Percentiles rank a stretch among this genome's conserved stretches.
Evolutionary conservation across 2,329 filamentous ascomycete species (phyloP).

Genomic region (Mariannaea sp.): DNA sequence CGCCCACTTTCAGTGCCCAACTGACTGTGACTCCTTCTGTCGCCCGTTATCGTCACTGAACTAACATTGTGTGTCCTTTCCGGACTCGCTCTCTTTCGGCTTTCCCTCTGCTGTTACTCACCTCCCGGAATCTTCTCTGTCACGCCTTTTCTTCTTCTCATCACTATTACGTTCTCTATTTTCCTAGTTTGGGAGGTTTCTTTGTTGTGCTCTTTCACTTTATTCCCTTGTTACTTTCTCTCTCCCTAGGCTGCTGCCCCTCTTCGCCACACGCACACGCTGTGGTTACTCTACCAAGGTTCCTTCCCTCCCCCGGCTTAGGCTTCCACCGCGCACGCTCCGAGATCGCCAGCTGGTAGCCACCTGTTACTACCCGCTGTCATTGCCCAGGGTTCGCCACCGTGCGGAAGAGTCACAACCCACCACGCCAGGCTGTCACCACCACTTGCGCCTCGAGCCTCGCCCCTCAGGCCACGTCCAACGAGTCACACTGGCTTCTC

Average conservation of each 20-base stretch:
- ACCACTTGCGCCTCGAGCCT: slow-evolving; percentile 38
- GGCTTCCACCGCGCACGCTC: slow-evolving; percentile 40
- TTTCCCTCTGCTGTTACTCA: slow-evolving; percentile 34
- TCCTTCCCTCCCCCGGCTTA: slow-evolving; percentile 33
- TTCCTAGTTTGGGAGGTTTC: slow-evolving; percentile 15
- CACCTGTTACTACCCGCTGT: slow-evolving; percentile 39
- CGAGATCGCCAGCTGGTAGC: slow-evolving; percentile 46
- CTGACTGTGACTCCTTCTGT: slow-evolving; percentile 31
- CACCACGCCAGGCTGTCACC: slow-evolving; percentile 37
- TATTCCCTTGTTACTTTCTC: slow-evolving; percentile 20
- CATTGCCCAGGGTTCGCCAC: slow-evolving; percentile 43
- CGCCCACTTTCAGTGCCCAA: slow-evolving; percentile 18
- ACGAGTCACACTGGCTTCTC: slow-evolving; percentile 42
- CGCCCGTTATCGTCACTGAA: slow-evolving; percentile 29
- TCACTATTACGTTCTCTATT: slow-evolving; percentile 17
- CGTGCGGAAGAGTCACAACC: slow-evolving; percentile 47
- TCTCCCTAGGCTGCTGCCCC: slow-evolving; percentile 32
- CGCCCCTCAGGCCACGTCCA: slow-evolving; percentile 42
- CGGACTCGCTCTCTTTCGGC: slow-evolving; percentile 34
- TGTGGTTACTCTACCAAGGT: slow-evolving; percentile 32
- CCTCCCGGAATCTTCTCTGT: slow-evolving; percentile 14
- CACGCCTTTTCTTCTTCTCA: slow-evolving; percentile 9
- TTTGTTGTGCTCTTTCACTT: slow-evolving; percentile 14
- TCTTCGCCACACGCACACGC: slow-evolving; percentile 38
- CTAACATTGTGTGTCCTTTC: slow-evolving; percentile 25